Evolutionary conservation across 2,329 filamentous ascomycete species (phyloP).

Genomic region (Colletotrichum viniferum): DNA sequence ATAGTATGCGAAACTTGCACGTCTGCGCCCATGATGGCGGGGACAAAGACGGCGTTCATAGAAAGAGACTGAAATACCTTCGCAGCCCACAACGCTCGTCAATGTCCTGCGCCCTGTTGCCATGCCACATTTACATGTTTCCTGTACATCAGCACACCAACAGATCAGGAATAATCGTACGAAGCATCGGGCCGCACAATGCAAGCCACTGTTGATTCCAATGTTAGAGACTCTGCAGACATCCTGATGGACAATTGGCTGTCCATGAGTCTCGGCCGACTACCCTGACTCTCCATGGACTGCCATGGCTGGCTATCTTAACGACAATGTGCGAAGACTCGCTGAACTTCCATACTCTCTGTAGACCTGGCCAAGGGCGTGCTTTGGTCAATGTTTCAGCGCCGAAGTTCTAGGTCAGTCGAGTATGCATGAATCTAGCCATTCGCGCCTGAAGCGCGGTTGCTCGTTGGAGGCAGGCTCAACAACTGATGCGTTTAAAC

Average conservation of each 20-base stretch:
- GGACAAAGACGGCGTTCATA: neutral
- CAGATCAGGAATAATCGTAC: neutral
- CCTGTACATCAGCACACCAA: neutral
- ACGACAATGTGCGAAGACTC: neutral
- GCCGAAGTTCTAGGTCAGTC: neutral
- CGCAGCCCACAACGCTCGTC: neutral
- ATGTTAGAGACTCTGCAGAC: neutral
- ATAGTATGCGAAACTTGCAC: neutral
- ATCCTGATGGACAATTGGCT: neutral
- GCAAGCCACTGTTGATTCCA: neutral
- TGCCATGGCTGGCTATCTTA: neutral
- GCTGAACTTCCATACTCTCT: neutral
- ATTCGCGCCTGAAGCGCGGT: neutral
- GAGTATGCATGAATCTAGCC: neutral
- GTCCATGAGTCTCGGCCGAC: neutral
- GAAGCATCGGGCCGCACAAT: neutral
- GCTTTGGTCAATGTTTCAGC: neutral
- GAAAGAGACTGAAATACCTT: neutral
- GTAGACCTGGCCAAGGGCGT: neutral
- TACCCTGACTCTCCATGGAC: neutral
- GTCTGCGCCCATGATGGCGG: neutral
- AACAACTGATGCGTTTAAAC: neutral
- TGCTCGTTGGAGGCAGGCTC: neutral
- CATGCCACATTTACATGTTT: neutral
- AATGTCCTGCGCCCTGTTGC: neutral